A percentile compares a stretch with the other conserved stretches of the same genome.
These are phyloP conservation scores for Pilobolus umbonatus DNA, from an alignment of 192 early-diverging fungal genomes.

Conservation along the genomic window DNA sequence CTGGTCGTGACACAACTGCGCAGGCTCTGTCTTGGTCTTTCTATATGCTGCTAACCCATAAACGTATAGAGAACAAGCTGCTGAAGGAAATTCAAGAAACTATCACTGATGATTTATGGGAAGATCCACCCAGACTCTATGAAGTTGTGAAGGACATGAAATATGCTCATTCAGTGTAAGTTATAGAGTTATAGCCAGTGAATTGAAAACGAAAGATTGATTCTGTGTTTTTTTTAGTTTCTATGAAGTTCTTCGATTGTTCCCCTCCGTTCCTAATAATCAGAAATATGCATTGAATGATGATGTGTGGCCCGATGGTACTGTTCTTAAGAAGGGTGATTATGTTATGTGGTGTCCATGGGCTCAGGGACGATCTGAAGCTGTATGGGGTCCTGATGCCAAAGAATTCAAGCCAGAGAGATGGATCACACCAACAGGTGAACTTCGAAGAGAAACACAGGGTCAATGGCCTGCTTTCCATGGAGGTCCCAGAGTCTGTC, in stretches of 20 bases:
- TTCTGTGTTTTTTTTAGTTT: conserved; percentile 3
- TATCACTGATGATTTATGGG: conserved; percentile 12
- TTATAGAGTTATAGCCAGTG: background rate
- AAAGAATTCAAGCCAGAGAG: conserved; percentile 45
- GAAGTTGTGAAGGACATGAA: conserved; percentile 31
- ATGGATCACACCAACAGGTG: conserved; percentile 39
- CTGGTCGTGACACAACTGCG: conserved; percentile 44
- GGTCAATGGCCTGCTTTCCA: conserved; percentile 50
- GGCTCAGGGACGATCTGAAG: conserved; percentile 35
- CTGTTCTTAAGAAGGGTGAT: conserved; percentile 40
- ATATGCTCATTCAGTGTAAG: conserved; percentile 37
- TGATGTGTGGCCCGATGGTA: conserved; percentile 49
- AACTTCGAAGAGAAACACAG: conserved; percentile 24
- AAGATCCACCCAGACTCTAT: conserved; percentile 18
- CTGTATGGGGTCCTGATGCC: conserved; percentile 43
- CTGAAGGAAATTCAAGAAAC: conserved; percentile 30
- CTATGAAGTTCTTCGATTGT: conserved; percentile 36
- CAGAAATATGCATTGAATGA: conserved; percentile 43
- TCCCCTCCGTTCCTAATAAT: conserved; percentile 44
- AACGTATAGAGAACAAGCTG: conserved; percentile 36
- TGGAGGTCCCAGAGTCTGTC: conserved; percentile 46
- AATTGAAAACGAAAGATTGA: background rate
- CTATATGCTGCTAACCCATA: conserved; percentile 35
- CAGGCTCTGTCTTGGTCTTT: conserved; percentile 48
- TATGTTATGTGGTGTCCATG: conserved; percentile 40